phyloP scores from a whole-genome alignment of 768 basidiomycete species.

The Infundibulicybe gibba region DNA sequence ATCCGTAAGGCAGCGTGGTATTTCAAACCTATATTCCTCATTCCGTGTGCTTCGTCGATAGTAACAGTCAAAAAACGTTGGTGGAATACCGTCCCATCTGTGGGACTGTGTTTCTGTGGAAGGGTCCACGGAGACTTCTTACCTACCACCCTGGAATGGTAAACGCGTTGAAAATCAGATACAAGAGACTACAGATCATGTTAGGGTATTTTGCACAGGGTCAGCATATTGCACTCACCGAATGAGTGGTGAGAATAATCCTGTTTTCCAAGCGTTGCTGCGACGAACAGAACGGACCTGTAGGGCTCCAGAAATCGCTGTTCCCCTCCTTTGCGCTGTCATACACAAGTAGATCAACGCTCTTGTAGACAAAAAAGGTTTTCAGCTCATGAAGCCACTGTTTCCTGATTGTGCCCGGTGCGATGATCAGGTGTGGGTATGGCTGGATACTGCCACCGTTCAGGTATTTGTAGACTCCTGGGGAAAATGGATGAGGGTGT shows the following conservation, averaged over 20 bases:
- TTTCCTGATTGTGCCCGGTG: constrained; percentile 3
- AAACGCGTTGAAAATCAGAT: neutral
- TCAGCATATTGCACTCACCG: constrained; percentile 1
- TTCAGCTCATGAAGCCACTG: constrained; percentile 9
- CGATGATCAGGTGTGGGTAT: constrained; percentile 3
- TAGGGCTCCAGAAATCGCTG: constrained; percentile 5
- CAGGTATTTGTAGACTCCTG: neutral
- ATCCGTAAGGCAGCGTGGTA: constrained; percentile 12
- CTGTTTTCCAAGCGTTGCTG: constrained; percentile 1
- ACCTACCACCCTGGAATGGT: neutral
- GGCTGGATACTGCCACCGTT: neutral
- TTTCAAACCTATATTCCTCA: constrained; percentile 12
- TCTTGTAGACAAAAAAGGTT: constrained; percentile 1
- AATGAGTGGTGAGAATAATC: constrained; percentile 7
- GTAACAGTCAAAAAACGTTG: constrained; percentile 9
- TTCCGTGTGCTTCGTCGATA: constrained; percentile 20
- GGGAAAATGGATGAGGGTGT: neutral
- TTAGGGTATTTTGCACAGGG: neutral
- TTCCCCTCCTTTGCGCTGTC: neutral
- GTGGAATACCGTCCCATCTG: constrained; percentile 10
- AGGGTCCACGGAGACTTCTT: neutral
- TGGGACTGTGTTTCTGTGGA: neutral
- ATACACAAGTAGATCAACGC: constrained; percentile 7
- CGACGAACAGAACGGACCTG: constrained; percentile 1
- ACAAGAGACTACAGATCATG: neutral